Percentiles rank a stretch among this genome's conserved stretches.
These are phyloP conservation scores for Coniochaeta prunicola DNA, from an alignment of 2,329 filamentous ascomycete genomes.

Conservation along the genomic window DNA sequence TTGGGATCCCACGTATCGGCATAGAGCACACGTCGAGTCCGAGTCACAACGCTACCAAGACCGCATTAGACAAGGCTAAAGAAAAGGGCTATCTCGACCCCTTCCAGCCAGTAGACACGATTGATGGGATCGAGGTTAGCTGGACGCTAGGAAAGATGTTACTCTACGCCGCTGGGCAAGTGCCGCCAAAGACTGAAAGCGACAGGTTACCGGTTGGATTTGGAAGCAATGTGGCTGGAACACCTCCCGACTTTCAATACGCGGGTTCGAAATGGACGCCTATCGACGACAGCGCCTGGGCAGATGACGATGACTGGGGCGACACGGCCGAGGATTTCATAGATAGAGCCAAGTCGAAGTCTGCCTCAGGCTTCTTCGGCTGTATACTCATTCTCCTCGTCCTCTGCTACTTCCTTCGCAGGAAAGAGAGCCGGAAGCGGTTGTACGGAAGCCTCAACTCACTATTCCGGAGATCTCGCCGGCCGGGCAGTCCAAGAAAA, in stretches of 20 bases:
- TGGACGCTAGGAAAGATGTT: conserved; percentile 98
- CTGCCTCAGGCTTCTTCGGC: conserved; percentile 68
- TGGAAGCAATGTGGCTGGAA: conserved; percentile 68
- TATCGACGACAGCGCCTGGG: conserved; percentile 29
- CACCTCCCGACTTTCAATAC: conserved; percentile 75
- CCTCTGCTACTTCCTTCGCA: conserved; percentile 66
- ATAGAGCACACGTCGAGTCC: conserved; percentile 54
- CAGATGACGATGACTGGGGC: conserved; percentile 47
- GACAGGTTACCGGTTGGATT: conserved; percentile 75
- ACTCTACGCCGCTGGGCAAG: conserved; percentile 84
- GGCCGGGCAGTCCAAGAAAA: conserved; percentile 40
- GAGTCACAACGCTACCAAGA: conserved; percentile 65
- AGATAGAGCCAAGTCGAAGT: conserved; percentile 56
- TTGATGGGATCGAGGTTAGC: conserved; percentile 84
- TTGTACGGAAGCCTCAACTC: conserved; percentile 46
- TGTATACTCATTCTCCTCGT: conserved; percentile 67
- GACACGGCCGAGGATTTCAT: conserved; percentile 52
- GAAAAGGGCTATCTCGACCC: conserved; percentile 71
- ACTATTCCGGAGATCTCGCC: conserved; percentile 30
- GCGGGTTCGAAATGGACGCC: conserved; percentile 53
- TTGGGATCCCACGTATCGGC: conserved; percentile 81
- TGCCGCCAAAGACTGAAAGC: conserved; percentile 55
- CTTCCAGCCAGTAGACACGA: conserved; percentile 90
- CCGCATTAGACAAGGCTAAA: conserved; percentile 59
- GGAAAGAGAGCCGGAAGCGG: conserved; percentile 64